Conservation (phyloP, 176 grass and related monocot genomes). For the Oropetium thomaeum region DNA sequence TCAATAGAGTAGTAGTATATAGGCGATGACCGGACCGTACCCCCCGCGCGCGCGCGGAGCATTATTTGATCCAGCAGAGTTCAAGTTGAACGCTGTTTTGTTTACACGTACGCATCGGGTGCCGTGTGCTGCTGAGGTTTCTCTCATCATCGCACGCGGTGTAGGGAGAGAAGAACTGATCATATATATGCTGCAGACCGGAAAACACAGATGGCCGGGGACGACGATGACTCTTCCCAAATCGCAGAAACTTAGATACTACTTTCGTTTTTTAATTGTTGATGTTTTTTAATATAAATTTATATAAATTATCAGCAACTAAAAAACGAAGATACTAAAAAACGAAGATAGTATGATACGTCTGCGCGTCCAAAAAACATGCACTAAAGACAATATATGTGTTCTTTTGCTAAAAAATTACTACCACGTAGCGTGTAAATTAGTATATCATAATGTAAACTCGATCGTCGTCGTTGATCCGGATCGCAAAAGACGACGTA, state of each 20-base stretch:
- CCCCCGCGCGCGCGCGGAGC: background rate
- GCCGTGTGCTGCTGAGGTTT: background rate
- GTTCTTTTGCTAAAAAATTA: background rate
- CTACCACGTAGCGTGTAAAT: background rate
- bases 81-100: conserved; percentile 57
- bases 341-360: too few relatives aligned
- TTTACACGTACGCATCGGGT: conserved; percentile 35
- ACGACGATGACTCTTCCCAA: too few relatives aligned
- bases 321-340: too few relatives aligned
- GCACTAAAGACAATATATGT: background rate
- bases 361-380: background rate
- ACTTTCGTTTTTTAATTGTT: too few relatives aligned
- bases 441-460: background rate
- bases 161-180: background rate
- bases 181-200: background rate
- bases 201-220: too few relatives aligned
- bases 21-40: background rate
- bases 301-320: too few relatives aligned
- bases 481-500: too few relatives aligned
- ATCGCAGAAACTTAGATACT: too few relatives aligned
- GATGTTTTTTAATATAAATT: too few relatives aligned
- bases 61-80: conserved; percentile 12
- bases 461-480: background rate
- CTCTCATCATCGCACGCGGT: background rate
- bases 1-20: background rate